Percentiles rank a stretch among this genome's conserved stretches.
phyloP scores from a whole-genome alignment of 139 green algal genomes.

The Chlamydomonas incerta region DNA sequence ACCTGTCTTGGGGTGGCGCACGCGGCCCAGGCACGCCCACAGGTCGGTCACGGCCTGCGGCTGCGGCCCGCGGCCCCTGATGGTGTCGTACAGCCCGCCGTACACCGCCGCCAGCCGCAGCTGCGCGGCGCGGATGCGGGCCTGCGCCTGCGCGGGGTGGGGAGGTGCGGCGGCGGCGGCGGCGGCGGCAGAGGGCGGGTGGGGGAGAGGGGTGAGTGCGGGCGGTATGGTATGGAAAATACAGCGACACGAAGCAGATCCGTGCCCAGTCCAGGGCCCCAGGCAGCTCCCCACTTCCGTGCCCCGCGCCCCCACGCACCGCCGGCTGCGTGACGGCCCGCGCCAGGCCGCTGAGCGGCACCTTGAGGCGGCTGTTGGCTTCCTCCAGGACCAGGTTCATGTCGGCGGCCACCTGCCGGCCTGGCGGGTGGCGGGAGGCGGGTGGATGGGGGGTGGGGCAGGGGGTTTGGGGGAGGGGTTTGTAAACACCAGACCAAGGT shows the following conservation, averaged over 20 bases:
- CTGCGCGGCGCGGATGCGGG: constrained; percentile 1
- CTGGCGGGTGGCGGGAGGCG: neutral
- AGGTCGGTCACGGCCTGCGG: constrained; percentile 52
- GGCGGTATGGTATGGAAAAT: no score
- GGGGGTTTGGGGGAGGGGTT: neutral
- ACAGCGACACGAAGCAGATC: no score
- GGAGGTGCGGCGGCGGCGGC: neutral
- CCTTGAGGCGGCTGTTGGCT: constrained; percentile 68
- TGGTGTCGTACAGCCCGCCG: constrained; percentile 41
- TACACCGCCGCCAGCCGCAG: constrained; percentile 31
- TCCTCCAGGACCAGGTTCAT: constrained; percentile 68
- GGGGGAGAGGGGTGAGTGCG: no score
- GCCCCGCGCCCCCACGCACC: neutral
- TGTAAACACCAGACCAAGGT: no score
- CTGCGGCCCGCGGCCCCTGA: constrained; percentile 29
- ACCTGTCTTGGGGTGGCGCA: constrained; percentile 57
- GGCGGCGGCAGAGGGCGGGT: no score
- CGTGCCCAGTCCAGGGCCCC: no score
- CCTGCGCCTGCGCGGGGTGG: constrained; percentile 5
- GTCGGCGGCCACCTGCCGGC: constrained; percentile 44
- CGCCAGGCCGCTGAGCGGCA: constrained; percentile 45
- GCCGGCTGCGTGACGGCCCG: neutral
- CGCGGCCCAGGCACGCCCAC: constrained; percentile 57
- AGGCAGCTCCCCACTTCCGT: no score
- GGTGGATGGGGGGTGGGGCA: neutral